A percentile compares a stretch with the other conserved stretches of the same genome.
phyloP scores from a whole-genome alignment of 106 monocot species.

The Acanthochlamys bracteata region DNA sequence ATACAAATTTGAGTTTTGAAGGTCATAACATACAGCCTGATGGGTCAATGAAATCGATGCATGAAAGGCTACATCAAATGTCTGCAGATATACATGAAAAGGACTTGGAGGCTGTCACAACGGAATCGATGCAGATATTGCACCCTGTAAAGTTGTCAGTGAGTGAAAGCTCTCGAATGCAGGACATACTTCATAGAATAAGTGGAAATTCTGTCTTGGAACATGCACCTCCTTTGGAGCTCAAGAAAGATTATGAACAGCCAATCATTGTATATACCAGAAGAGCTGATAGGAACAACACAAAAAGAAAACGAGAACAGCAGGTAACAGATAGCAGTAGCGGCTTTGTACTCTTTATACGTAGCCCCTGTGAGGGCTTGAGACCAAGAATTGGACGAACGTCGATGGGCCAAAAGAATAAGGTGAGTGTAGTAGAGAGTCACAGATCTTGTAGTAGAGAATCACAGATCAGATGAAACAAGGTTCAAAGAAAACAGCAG shows the following conservation, averaged over 20 bases:
- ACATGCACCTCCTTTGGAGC: neutral
- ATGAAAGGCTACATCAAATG: neutral
- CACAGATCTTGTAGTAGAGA: neutral
- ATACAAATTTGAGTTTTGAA: neutral
- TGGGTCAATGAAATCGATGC: no score
- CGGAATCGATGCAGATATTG: neutral
- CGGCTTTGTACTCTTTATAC: slow-evolving; percentile 27
- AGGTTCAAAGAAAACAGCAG: neutral
- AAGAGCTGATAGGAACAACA: slow-evolving; percentile 15
- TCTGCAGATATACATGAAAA: neutral
- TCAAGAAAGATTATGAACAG: neutral
- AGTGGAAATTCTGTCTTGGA: neutral
- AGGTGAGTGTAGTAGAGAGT: neutral
- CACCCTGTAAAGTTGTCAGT: neutral
- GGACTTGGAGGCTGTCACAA: neutral
- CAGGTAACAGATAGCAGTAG: neutral
- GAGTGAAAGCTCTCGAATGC: neutral
- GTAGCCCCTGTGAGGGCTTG: slow-evolving; percentile 87
- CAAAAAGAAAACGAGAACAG: slow-evolving; percentile 47
- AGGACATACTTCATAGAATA: neutral
- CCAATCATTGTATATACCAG: slow-evolving; percentile 12
- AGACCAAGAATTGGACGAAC: slow-evolving; percentile 36
- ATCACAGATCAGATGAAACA: neutral
- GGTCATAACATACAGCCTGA: neutral
- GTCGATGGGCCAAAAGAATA: neutral